Evolutionary conservation across 2,329 filamentous ascomycete species (phyloP).

Genomic region (Colletotrichum sojae): DNA sequence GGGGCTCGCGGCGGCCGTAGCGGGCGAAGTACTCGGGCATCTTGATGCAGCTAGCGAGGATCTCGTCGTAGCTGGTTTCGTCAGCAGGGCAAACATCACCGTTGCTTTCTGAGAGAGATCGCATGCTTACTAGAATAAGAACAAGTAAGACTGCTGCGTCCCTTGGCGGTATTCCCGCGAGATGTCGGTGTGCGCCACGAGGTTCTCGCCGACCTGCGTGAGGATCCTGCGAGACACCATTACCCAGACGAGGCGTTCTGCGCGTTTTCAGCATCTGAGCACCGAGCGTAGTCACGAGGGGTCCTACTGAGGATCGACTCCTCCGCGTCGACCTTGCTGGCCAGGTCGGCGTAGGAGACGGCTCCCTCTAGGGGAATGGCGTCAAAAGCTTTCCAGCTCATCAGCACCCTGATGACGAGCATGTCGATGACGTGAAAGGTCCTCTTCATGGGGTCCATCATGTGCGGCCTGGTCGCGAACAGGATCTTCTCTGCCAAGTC

Average conservation of each 20-base stretch:
- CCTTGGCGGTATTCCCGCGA: conserved; percentile 37
- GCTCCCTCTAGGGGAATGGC: conserved; percentile 46
- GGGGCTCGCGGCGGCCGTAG: conserved; percentile 50
- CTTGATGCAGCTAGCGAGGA: not conserved
- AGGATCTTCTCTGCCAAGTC: conserved; percentile 11
- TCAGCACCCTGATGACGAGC: conserved; percentile 43
- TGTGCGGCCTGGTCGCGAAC: not conserved
- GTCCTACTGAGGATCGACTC: conserved; percentile 44
- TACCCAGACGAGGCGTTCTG: conserved; percentile 42
- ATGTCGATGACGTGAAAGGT: not conserved
- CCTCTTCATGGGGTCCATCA: not conserved
- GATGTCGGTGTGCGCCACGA: conserved; percentile 43
- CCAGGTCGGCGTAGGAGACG: conserved; percentile 49
- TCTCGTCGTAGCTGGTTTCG: conserved; percentile 5
- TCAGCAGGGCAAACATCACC: not conserved
- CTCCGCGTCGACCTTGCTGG: conserved; percentile 47
- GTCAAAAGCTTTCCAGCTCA: conserved; percentile 51
- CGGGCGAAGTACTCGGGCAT: conserved; percentile 42
- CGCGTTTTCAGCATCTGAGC: not conserved
- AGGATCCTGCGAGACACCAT: conserved; percentile 43
- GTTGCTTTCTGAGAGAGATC: too few species aligned
- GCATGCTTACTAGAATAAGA: conserved; percentile 28
- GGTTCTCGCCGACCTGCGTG: conserved; percentile 38
- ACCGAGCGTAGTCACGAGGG: not conserved
- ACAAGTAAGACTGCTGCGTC: conserved; percentile 31